Conservation (phyloP, 2,329 filamentous ascomycete genomes). For the Fusarium torulosum region DNA sequence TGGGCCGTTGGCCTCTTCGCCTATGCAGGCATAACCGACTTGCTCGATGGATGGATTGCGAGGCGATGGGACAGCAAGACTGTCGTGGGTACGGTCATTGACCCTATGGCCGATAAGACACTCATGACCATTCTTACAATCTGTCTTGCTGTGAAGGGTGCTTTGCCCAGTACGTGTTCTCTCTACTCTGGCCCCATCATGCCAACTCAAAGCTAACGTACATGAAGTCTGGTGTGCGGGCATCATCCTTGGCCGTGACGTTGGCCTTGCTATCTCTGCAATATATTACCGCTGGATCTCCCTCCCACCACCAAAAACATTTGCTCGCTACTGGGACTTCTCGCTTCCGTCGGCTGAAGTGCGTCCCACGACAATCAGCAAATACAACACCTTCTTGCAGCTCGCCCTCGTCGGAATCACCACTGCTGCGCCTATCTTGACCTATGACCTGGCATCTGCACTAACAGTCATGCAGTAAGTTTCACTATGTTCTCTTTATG, state of each 20-base stretch:
- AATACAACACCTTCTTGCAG: slow-evolving; percentile 95
- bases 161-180: slow-evolving; percentile 75
- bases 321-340: slow-evolving; percentile 96
- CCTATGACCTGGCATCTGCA: slow-evolving; percentile 65
- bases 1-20: slow-evolving; percentile 88
- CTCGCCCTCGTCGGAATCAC: slow-evolving; percentile 87
- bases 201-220: slow-evolving; percentile 5
- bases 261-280: slow-evolving; percentile 84
- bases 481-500: background rate
- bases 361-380: slow-evolving; percentile 84
- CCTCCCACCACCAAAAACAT: slow-evolving; percentile 91
- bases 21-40: slow-evolving; percentile 91
- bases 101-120: slow-evolving; percentile 96
- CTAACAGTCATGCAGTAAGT: slow-evolving; percentile 75
- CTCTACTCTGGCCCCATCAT: background rate
- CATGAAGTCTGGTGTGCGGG: slow-evolving; percentile 81
- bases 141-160: slow-evolving; percentile 84
- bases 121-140: slow-evolving; percentile 95
- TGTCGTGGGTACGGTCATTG: slow-evolving; percentile 93
- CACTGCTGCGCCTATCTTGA: slow-evolving; percentile 81
- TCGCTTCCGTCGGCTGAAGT: slow-evolving; percentile 89
- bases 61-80: slow-evolving; percentile 89
- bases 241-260: slow-evolving; percentile 92
- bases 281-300: slow-evolving; percentile 98
- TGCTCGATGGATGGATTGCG: slow-evolving; percentile 95